Evolutionary conservation across 192 early-diverging fungal species (phyloP).

Genomic region (Dissophora globulifera): DNA sequence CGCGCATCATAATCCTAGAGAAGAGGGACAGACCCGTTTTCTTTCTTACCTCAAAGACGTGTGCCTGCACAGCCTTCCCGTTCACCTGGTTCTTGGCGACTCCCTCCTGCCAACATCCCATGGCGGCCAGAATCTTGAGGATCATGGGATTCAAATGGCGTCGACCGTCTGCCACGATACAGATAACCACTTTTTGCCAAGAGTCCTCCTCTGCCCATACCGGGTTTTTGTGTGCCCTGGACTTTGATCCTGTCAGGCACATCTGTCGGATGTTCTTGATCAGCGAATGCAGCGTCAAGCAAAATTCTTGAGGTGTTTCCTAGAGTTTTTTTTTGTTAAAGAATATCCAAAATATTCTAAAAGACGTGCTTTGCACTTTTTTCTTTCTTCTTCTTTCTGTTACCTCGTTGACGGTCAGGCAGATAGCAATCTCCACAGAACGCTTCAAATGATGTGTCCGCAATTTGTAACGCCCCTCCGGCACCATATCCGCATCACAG

Average conservation of each 20-base stretch:
- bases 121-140: constrained; percentile 35
- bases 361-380: neutral
- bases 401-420: constrained; percentile 87
- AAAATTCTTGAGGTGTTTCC: constrained; percentile 49
- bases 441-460: constrained; percentile 73
- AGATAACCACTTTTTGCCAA: constrained; percentile 47
- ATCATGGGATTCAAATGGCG: constrained; percentile 26
- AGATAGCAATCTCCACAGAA: constrained; percentile 88
- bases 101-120: constrained; percentile 54
- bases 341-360: too few relatives aligned
- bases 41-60: constrained; percentile 37
- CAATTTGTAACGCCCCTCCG: constrained; percentile 66
- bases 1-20: too few relatives aligned
- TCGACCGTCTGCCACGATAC: constrained; percentile 50
- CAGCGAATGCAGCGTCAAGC: constrained; percentile 42
- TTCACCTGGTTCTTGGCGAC: constrained; percentile 51
- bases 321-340: too few relatives aligned
- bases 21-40: neutral
- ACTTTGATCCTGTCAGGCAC: constrained; percentile 29
- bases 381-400: neutral
- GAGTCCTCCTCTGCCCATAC: constrained; percentile 43
- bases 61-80: constrained; percentile 45
- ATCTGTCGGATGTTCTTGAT: constrained; percentile 48
- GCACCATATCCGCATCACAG: constrained; percentile 71
- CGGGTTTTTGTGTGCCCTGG: constrained; percentile 32